phyloP scores from a whole-genome alignment of 2,329 filamentous ascomycete species.

The Exutisphaerella laricina region DNA sequence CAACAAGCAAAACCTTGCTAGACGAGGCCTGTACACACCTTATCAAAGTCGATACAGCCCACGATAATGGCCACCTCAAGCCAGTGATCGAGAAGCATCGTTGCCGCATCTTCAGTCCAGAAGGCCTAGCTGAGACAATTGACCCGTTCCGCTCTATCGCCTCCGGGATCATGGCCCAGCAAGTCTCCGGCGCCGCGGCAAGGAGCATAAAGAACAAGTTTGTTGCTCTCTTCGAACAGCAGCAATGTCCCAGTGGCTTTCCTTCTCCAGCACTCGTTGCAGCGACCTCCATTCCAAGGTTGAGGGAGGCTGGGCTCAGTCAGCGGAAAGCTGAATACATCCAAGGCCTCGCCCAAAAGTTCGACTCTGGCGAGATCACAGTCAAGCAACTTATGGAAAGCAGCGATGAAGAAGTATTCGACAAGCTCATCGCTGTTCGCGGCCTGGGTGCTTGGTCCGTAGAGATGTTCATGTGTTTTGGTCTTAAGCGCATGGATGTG shows the following conservation, averaged over 20 bases:
- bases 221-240: conserved; percentile 59
- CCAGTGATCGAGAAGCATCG: conserved; percentile 66
- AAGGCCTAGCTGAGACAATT: conserved; percentile 74
- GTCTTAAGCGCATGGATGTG: conserved; percentile 88
- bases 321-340: conserved; percentile 96
- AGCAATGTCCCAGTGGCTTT: conserved; percentile 47
- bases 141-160: conserved; percentile 82
- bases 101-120: conserved; percentile 73
- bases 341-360: conserved; percentile 76
- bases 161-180: conserved; percentile 90
- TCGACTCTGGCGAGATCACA: conserved; percentile 66
- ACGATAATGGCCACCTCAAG: conserved; percentile 53
- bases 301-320: conserved; percentile 82
- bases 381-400: conserved; percentile 70
- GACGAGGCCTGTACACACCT: conserved; percentile 71
- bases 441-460: conserved; percentile 88
- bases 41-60: conserved; percentile 55
- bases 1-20: conserved; percentile 56
- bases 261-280: conserved; percentile 72
- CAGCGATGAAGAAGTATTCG: conserved; percentile 78
- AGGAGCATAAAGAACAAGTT: conserved; percentile 85
- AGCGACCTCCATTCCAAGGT: conserved; percentile 54
- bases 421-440: conserved; percentile 75
- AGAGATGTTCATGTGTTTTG: conserved; percentile 97
- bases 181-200: conserved; percentile 90